Conservation (phyloP, 257 asterid genomes). For the Solanum clarkiae region DNA sequence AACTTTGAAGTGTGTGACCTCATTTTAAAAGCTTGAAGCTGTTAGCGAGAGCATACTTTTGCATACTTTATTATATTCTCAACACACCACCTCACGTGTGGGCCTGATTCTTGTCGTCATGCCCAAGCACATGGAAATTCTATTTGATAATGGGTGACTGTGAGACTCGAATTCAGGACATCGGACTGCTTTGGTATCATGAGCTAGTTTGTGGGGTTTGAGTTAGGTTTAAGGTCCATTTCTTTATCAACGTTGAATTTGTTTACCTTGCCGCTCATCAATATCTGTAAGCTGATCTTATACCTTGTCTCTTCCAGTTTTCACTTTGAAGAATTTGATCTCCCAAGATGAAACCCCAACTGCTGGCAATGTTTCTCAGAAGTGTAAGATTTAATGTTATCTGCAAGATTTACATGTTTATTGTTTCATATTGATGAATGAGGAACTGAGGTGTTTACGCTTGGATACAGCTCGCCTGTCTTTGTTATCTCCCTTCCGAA, state of each 20-base stretch:
- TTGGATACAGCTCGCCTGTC: slow-evolving; percentile 75
- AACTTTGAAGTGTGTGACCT: neutral
- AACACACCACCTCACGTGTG: neutral
- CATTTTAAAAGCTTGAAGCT: neutral
- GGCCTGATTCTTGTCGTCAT: too few species aligned
- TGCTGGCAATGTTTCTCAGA: slow-evolving; percentile 40
- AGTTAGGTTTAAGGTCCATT: too few species aligned
- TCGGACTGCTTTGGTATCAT: too few species aligned
- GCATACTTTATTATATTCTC: neutral
- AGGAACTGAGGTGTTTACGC: neutral
- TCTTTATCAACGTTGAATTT: neutral
- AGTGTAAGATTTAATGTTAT: slow-evolving; percentile 40
- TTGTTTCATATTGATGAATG: neutral
- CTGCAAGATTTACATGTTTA: neutral
- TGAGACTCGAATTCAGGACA: too few species aligned
- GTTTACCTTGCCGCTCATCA: neutral
- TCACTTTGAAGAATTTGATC: slow-evolving; percentile 67
- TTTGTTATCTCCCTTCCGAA: slow-evolving; percentile 51
- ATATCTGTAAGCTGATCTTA: neutral
- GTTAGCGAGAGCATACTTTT: neutral
- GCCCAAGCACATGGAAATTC: too few species aligned
- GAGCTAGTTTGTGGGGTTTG: too few species aligned
- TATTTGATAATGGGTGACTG: too few species aligned
- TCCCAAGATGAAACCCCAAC: slow-evolving; percentile 55
- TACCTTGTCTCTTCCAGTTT: slow-evolving; percentile 29